These are phyloP conservation scores for Blastobotrys arbuscula DNA, from an alignment of 1,139 yeast genomes.

Conservation along the genomic window DNA sequence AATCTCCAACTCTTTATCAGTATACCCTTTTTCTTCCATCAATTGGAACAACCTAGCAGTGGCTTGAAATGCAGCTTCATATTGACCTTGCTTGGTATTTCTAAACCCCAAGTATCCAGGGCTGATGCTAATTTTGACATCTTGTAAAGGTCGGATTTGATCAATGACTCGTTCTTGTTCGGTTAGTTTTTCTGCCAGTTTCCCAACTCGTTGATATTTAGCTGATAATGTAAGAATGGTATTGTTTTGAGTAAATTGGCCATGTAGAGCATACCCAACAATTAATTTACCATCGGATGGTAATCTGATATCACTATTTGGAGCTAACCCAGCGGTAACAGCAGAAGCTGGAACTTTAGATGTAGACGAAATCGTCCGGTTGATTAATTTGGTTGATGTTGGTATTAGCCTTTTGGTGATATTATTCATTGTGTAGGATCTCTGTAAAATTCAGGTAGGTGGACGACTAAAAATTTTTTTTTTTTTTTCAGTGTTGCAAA, in stretches of 20 bases:
- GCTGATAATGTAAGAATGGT: slow-evolving; percentile 73
- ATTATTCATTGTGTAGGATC: background rate
- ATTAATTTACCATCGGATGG: slow-evolving; percentile 29
- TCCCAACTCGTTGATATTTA: slow-evolving; percentile 49
- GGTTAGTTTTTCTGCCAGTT: slow-evolving; percentile 32
- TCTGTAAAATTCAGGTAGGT: background rate
- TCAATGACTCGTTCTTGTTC: slow-evolving; percentile 76
- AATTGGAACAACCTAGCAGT: slow-evolving; percentile 64
- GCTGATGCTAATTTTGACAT: slow-evolving; percentile 53
- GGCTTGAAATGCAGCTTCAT: slow-evolving; percentile 92
- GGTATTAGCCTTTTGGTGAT: background rate
- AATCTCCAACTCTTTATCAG: slow-evolving; percentile 47
- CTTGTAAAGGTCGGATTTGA: slow-evolving; percentile 75
- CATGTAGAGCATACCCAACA: slow-evolving; percentile 65
- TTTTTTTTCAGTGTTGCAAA: background rate
- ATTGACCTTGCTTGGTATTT: slow-evolving; percentile 65
- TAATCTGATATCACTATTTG: slow-evolving; percentile 1
- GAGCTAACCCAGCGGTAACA: background rate
- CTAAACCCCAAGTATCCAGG: slow-evolving; percentile 40
- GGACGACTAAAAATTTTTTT: background rate
- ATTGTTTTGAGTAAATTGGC: slow-evolving; percentile 74
- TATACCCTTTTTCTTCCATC: slow-evolving; percentile 51
- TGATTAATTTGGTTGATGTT: background rate
- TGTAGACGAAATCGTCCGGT: background rate
- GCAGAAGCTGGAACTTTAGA: background rate